These are phyloP conservation scores for Bocquillonia castaneifolia DNA, from an alignment of 441 rosid species.

Conservation along the genomic window DNA sequence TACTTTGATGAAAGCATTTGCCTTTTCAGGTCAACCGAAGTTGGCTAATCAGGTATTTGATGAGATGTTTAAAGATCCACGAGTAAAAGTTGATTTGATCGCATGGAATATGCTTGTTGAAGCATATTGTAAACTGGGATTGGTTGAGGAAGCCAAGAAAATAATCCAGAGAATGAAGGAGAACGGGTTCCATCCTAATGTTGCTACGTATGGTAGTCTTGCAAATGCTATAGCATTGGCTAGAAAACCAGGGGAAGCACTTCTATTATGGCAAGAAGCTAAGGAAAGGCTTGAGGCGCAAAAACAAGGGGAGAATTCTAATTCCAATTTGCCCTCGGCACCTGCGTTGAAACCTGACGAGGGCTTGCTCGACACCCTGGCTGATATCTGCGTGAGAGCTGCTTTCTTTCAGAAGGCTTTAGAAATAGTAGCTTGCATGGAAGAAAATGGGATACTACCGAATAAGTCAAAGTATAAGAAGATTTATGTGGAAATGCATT, in stretches of 20 bases:
- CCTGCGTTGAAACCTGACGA: constrained; percentile 67
- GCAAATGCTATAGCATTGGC: constrained; percentile 78
- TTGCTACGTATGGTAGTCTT: constrained; percentile 79
- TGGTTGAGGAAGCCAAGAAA: constrained; percentile 78
- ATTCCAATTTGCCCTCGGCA: constrained; percentile 29
- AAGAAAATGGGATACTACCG: constrained; percentile 77
- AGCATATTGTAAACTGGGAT: constrained; percentile 74
- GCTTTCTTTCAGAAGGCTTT: constrained; percentile 88
- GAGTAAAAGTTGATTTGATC: constrained; percentile 75
- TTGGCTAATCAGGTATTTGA: constrained; percentile 80
- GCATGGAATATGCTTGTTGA: constrained; percentile 97
- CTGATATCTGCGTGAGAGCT: constrained; percentile 86
- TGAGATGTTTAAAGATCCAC: constrained; percentile 74
- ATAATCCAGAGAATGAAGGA: constrained; percentile 65
- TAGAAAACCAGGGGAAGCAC: constrained; percentile 94
- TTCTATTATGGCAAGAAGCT: constrained; percentile 79
- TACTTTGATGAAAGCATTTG: constrained; percentile 93
- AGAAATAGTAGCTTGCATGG: constrained; percentile 91
- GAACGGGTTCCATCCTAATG: constrained; percentile 62
- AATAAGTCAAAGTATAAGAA: constrained; percentile 83
- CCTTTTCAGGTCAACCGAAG: constrained; percentile 79
- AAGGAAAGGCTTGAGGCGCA: constrained; percentile 51
- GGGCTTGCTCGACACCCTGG: constrained; percentile 62
- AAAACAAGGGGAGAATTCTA: constrained; percentile 27
- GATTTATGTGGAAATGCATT: constrained; percentile 91